Evolutionary conservation across 805 yeast species (phyloP).

Genomic region (Ascoidea asiatica): DNA sequence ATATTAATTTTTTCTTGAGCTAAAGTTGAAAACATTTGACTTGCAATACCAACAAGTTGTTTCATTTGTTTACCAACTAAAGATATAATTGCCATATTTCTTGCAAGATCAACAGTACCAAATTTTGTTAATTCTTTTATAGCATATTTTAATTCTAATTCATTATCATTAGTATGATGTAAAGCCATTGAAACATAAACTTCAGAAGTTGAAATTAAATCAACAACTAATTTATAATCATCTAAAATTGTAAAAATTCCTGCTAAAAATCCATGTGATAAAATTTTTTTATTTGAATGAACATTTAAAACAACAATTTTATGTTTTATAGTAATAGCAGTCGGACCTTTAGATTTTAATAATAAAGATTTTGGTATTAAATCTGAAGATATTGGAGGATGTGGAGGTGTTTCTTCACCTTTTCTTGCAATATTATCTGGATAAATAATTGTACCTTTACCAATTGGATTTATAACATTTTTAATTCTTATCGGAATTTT

Average conservation of each 20-base stretch:
- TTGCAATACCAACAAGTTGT: constrained; percentile 92
- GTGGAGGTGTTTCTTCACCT: constrained; percentile 89
- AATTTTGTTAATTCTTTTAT: constrained; percentile 62
- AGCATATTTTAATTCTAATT: constrained; percentile 51
- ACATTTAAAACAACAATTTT: constrained; percentile 86
- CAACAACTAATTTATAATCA: constrained; percentile 76
- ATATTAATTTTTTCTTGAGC: constrained; percentile 88
- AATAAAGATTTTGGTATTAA: constrained; percentile 24
- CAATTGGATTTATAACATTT: constrained; percentile 89
- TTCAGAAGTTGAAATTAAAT: constrained; percentile 91
- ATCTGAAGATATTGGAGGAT: constrained; percentile 70
- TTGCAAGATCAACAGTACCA: constrained; percentile 83
- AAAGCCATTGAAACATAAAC: constrained; percentile 98
- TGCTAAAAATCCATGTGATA: constrained; percentile 92
- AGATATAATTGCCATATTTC: constrained; percentile 82
- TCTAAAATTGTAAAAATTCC: constrained; percentile 80
- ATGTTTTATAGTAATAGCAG: constrained; percentile 93
- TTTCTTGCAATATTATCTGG: constrained; percentile 79
- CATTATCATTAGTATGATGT: constrained; percentile 58
- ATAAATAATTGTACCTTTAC: constrained; percentile 85
- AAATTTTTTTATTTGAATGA: constrained; percentile 85
- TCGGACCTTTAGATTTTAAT: constrained; percentile 54
- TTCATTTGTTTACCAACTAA: constrained; percentile 96
- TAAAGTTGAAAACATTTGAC: constrained; percentile 87
- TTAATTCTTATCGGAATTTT: constrained; percentile 94